Evolutionary conservation across 129 eudicot species (phyloP), one percentile per base, ranked within the genome.

Genomic region (Artemisia argyi): DNA sequence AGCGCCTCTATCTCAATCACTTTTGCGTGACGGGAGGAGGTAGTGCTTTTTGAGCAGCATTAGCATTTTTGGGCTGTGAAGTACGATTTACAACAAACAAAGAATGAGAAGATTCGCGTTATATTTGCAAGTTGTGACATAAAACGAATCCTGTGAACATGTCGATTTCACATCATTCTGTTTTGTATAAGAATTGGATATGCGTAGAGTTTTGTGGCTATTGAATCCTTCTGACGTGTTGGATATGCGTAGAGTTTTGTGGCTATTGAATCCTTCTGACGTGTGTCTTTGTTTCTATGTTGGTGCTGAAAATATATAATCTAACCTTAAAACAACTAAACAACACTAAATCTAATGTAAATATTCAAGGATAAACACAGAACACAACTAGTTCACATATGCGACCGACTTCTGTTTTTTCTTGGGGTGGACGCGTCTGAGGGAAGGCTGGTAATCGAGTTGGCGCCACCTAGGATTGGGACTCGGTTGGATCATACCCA

Each of bases 1-100:
- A 77, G 81, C 71, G 52, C 81, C 76, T 69, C 62, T 77, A 69
- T 77, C 76, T 20, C 76, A 69, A 32, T 69, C 81, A 61, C 65
- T 77, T 69, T 20, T 77, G 61, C 71, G 76, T 52, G 76, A 69
- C 0, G 71, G 71, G 69, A 69, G 76, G 64, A 69, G 81, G 76
- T 69, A 76, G 62, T 24, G 13, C 2, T 55, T 17, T 8, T 7
- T n/a, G 35, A 46, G 69, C 35, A 28, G 61, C 13, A 13, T 14
- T 16, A 48, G 32, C 61, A n/a, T 18, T 39, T 55, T 42, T 55
- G 63, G 13, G 74, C 12, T 6, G 64, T 26, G 65, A 35, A 16
- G 65, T n/a, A 15, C 8, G 16, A 11, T 10, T 76, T 26, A 67
- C 39, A 49, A 48, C n/a, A n/a, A n/a, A n/a, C 10, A 17, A 26